Base-by-base conservation (phyloP, 306 rosid genomes). In the Quillaja saponaria region DNA sequence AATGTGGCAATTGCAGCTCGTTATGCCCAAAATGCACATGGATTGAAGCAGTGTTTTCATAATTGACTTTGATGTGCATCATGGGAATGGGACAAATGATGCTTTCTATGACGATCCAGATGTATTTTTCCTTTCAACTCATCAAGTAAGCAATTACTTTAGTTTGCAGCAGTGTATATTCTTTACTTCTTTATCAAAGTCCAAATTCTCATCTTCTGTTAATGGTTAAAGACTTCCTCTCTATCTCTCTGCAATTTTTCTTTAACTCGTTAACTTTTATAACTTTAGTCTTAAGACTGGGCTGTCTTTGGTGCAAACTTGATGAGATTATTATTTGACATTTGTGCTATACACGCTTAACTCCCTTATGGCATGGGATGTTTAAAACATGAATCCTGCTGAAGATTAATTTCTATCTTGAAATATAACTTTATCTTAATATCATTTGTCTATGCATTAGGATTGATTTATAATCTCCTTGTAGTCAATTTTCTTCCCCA, bases 51-150 rank as follows among this genome's bases (percentile, higher is more conserved):
- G 94, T 2, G 90, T 88, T 46, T 91, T 91, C 68, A 86, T 91
- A 58, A 82, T 91, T 71, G 96, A 91, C 74, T 91, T 91, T 79
- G 95, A 91, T 71, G 96, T 85, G 44, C 96, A 86, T 71, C 96
- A 91, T 55, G 98, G 98, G 48, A 91, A 91, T 81, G 98, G 98
- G 47, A 91, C 98, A 69, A 82, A 81, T 50, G 96, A 91, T 74
- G 96, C 90, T 71, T 91, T 88, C 84, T 91, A 84, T 48, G 85
- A 84, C 28, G 98, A 91, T 78, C 90, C 90, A 2, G 90, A 91
- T 63, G 73, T 91, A 51, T 88, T 82, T 78, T 88, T 91, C 78
- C 90, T 91, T 57, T 91, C 98, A 21, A 79, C 90, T 81, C 98
- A 91, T 79, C 98, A 91, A 76, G 96, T 85, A 74, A 87, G 96